These are phyloP conservation scores for Eutrema japonicum DNA, from an alignment of 345 rosid genomes.

Conservation along the genomic window DNA sequence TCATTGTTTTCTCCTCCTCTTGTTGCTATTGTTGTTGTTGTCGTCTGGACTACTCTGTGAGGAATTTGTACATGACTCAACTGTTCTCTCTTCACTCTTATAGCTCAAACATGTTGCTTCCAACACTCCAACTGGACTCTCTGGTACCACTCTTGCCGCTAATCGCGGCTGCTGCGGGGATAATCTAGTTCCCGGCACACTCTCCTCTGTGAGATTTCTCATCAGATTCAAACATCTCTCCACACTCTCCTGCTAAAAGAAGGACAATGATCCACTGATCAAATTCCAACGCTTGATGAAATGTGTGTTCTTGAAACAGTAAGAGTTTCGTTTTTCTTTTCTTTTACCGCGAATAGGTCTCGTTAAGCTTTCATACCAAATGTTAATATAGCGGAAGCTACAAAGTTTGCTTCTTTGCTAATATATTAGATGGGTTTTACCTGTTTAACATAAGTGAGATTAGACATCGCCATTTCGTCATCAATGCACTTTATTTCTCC, in stretches of 20 bases:
- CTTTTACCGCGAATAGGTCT: not conserved
- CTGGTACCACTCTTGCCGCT: conserved; percentile 45
- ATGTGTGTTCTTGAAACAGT: conserved; percentile 12
- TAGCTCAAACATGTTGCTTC: conserved; percentile 78
- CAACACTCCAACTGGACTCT: conserved; percentile 73
- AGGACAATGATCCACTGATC: conserved; percentile 29
- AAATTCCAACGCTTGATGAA: not conserved
- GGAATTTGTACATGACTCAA: conserved; percentile 66
- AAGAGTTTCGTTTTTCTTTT: not conserved
- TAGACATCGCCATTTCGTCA: conserved; percentile 45
- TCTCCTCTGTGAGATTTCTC: conserved; percentile 48
- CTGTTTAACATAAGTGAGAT: conserved; percentile 54
- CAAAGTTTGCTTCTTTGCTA: conserved; percentile 21
- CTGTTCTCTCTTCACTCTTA: conserved; percentile 65
- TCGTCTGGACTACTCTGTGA: conserved; percentile 50
- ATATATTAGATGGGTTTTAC: conserved; percentile 45
- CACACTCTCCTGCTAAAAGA: conserved; percentile 58
- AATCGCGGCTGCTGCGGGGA: conserved; percentile 24
- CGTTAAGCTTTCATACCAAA: not conserved
- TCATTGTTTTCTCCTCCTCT: conserved; percentile 50
- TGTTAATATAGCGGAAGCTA: not conserved
- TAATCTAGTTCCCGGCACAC: conserved; percentile 35
- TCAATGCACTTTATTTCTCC: conserved; percentile 49
- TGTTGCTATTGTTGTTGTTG: conserved; percentile 41
- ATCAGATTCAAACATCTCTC: conserved; percentile 60